A percentile compares a stretch with the other conserved stretches of the same genome.
phyloP scores from a whole-genome alignment of 106 monocot species.

The Dioscorea dumetorum region DNA sequence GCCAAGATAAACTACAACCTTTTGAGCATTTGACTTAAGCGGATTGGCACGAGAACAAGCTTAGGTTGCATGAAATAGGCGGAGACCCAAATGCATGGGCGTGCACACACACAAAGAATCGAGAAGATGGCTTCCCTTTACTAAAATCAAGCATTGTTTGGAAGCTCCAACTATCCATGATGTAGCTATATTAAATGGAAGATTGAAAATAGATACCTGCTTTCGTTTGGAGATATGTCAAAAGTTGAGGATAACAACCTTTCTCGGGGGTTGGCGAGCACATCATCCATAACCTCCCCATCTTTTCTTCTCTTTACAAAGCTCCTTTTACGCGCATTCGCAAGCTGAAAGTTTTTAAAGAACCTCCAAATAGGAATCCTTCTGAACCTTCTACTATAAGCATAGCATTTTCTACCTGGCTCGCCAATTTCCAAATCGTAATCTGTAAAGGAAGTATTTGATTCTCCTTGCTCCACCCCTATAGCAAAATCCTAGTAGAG shows the following conservation, averaged over 20 bases:
- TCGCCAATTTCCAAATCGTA: conserved; percentile 28
- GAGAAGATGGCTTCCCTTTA: not conserved
- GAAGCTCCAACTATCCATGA: not conserved
- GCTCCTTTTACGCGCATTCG: conserved; percentile 20
- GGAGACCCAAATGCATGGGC: no score
- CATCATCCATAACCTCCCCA: conserved; percentile 39
- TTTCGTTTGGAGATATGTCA: conserved; percentile 10
- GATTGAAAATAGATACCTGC: conserved; percentile 17
- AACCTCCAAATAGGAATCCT: conserved; percentile 21
- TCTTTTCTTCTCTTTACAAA: conserved; percentile 69
- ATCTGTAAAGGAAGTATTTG: not conserved
- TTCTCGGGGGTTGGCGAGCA: not conserved
- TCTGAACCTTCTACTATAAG: conserved; percentile 14
- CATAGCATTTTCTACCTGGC: conserved; percentile 13
- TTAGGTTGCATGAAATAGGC: no score
- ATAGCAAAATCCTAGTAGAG: not conserved
- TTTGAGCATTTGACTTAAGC: no score
- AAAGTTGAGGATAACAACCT: conserved; percentile 10
- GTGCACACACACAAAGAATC: not conserved
- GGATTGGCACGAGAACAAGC: no score
- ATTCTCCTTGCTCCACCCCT: not conserved
- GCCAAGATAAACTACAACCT: no score
- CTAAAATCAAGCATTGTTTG: not conserved
- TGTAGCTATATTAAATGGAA: not conserved
- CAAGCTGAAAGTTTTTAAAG: conserved; percentile 34